Conservation (phyloP, 2,329 filamentous ascomycete species). For the Salinomyces thailandicus region DNA sequence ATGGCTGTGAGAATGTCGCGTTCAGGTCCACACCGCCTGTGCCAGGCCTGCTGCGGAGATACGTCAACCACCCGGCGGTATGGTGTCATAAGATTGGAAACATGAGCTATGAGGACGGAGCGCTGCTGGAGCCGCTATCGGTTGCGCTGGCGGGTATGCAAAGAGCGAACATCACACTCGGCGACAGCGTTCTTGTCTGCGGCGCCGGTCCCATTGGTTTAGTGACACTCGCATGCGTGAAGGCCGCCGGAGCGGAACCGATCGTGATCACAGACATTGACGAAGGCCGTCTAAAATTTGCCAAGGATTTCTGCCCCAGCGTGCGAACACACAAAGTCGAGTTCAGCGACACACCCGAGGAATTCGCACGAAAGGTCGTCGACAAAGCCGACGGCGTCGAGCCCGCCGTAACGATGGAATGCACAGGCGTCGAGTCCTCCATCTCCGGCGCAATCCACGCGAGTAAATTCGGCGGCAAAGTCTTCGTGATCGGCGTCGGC, state of each 20-base stretch:
- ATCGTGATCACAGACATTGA: constrained; percentile 94
- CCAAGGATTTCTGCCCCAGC: constrained; percentile 68
- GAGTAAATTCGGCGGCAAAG: constrained; percentile 89
- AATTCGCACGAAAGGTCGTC: constrained; percentile 59
- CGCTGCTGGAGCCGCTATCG: constrained; percentile 78
- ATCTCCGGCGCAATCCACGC: constrained; percentile 80
- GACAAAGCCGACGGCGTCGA: constrained; percentile 65
- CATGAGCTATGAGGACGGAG: constrained; percentile 86
- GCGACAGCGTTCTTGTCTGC: constrained; percentile 80
- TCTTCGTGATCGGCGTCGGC: constrained; percentile 92
- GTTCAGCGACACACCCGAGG: constrained; percentile 52
- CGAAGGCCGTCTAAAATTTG: constrained; percentile 71
- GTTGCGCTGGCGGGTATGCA: constrained; percentile 85
- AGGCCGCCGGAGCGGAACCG: constrained; percentile 79
- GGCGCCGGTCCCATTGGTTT: constrained; percentile 91
- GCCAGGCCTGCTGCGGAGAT: constrained; percentile 74
- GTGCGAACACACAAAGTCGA: constrained; percentile 73
- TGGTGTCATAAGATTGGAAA: constrained; percentile 96
- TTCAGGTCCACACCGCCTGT: constrained; percentile 90
- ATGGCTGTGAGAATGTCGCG: constrained; percentile 75
- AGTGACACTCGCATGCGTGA: constrained; percentile 72
- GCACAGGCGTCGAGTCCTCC: constrained; percentile 87
- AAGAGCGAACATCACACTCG: constrained; percentile 66
- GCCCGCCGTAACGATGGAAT: constrained; percentile 75
- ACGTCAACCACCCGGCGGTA: constrained; percentile 85